These are phyloP conservation scores for Emericellopsis atlantica DNA, from an alignment of 2,329 filamentous ascomycete species.

Conservation along the genomic window DNA sequence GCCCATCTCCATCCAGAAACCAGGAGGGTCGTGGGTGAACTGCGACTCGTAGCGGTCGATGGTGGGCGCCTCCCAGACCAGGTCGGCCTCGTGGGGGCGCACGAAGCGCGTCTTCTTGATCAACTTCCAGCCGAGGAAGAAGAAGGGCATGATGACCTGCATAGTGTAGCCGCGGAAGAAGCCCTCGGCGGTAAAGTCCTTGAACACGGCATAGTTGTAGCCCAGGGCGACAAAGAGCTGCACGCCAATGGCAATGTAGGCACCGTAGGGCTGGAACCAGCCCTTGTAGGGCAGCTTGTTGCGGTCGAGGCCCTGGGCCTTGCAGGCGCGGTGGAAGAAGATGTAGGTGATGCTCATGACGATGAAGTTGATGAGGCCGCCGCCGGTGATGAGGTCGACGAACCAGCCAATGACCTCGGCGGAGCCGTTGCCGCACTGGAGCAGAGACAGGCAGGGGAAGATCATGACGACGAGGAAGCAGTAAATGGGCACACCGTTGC, in stretches of 20 bases:
- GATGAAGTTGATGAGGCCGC: constrained; percentile 50
- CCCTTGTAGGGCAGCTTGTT: constrained; percentile 42
- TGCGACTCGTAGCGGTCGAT: constrained; percentile 43
- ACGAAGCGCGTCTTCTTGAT: constrained; percentile 44
- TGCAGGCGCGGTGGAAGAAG: constrained; percentile 36
- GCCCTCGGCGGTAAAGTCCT: constrained; percentile 29
- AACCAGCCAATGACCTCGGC: constrained; percentile 40
- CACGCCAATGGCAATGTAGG: constrained; percentile 28
- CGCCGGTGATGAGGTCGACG: constrained; percentile 42
- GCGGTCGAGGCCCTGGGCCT: constrained; percentile 39
- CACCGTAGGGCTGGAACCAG: constrained; percentile 45
- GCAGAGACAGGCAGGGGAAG: constrained; percentile 39
- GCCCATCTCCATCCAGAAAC: constrained; percentile 43
- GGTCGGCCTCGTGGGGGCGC: constrained; percentile 39
- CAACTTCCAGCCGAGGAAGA: constrained; percentile 51
- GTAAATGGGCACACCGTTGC: constrained; percentile 48
- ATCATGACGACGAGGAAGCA: constrained; percentile 40
- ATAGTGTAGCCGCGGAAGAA: constrained; percentile 45
- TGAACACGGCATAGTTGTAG: constrained; percentile 43
- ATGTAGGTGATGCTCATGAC: constrained; percentile 34
- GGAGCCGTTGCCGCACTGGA: constrained; percentile 34
- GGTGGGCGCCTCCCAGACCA: constrained; percentile 45
- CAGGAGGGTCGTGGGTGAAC: constrained; percentile 29
- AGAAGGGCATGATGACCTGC: constrained; percentile 36
- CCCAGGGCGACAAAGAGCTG: constrained; percentile 30